Evolutionary conservation across 2,329 filamentous ascomycete species (phyloP), one percentile per base, ranked within the genome.

Genomic region (Paraphoma chrysanthemicola): DNA sequence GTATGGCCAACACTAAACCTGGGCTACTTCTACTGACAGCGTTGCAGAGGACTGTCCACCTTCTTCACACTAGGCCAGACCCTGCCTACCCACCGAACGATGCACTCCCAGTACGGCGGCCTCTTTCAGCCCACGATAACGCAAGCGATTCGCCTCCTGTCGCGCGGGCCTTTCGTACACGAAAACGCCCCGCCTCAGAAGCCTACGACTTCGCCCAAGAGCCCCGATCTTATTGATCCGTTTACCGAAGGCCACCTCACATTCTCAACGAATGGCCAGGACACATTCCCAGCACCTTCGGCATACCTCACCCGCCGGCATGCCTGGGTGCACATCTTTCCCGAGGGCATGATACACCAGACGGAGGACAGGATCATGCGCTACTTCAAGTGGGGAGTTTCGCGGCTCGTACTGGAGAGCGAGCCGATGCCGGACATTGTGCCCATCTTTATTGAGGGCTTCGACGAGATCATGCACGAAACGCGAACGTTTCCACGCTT

Each of bases 301-400:
- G 85, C 88, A 46, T 93, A 90, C 73, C 76, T 86, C 1, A 83
- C 79, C 61, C 88, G 92, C 67, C 87, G 86, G 44, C 85, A 91
- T 75, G 86, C 87, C 44, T 99, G 95, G 95, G 82, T 99, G 4
- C 95, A 99, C 77, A 90, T 98, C 52, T 98, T 98, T 76, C 95
- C 95, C 11, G 95, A 99, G 78, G 95, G 93, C 46, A 92, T 91
- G 76, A 92, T 97, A 44, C 93, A 98, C 77, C 95, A 99, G 79
- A 88, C 92, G 64, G 85, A 90, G 1, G 81, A 88, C 42, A 87
- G 88, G 67, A 87, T 89, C 7, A 89, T 98, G 83, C 90, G 95
- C 30, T 99, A 99, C 79, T 98, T 98, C 86, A 97, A 97, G 81
- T 99, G 95, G 95, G 95, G 95, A 1, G 84, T 98, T 1, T 92